Evolutionary conservation across 352 stramenopile genomes (phyloP).

Genomic region (Phytopythium ostracodes): DNA sequence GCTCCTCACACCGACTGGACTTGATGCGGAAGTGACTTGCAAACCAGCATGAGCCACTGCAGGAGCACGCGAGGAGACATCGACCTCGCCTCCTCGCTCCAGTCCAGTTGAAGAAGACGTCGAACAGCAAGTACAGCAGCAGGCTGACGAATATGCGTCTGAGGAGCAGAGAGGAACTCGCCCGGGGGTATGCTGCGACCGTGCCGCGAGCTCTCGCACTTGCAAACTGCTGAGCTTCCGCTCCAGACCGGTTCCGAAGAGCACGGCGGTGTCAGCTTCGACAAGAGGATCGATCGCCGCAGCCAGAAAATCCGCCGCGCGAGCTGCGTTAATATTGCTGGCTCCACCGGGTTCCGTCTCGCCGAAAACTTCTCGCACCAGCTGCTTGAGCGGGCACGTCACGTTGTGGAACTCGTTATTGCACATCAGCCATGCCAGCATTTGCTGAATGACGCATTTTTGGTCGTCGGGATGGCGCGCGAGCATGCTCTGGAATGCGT

Average conservation of each 20-base stretch:
- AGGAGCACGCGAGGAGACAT: neutral
- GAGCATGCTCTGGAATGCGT: conserved; percentile 28
- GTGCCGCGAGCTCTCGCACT: neutral
- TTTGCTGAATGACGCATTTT: conserved; percentile 26
- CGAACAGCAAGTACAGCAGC: neutral
- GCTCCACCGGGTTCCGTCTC: neutral
- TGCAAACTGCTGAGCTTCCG: neutral
- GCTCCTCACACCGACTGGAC: neutral
- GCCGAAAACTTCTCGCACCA: conserved; percentile 19
- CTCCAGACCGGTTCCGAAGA: conserved; percentile 4
- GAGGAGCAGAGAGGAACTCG: neutral
- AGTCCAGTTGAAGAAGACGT: neutral
- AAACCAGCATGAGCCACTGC: neutral
- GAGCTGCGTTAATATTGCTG: neutral
- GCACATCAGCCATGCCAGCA: conserved; percentile 27
- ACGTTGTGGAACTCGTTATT: conserved; percentile 30
- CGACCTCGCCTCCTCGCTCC: neutral
- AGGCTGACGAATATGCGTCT: neutral
- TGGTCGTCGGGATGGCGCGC: conserved; percentile 25
- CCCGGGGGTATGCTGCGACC: neutral
- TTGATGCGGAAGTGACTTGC: neutral
- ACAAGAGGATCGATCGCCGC: neutral
- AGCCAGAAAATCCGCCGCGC: neutral
- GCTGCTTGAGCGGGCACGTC: conserved; percentile 19
- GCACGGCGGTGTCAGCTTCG: neutral